Conservation (phyloP, 2,329 filamentous ascomycete genomes). For the Exophiala calicioides region DNA sequence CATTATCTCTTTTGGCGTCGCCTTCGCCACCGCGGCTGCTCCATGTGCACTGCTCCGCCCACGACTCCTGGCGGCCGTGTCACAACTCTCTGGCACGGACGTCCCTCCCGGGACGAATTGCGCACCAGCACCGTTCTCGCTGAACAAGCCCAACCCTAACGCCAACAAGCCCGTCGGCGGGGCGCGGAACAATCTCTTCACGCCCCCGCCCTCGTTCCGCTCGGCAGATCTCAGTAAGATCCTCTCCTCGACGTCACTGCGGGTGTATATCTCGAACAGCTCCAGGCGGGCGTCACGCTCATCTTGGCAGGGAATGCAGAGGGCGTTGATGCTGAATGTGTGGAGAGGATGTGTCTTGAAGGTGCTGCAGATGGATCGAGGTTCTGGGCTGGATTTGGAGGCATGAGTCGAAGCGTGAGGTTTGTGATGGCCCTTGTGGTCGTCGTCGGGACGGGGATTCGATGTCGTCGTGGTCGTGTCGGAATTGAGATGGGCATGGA, state of each 20-base stretch:
- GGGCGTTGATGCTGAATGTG: constrained; percentile 18
- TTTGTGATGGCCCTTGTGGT: neutral
- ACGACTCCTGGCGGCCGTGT: no score
- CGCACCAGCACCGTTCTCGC: neutral
- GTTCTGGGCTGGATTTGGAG: neutral
- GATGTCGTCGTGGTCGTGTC: neutral
- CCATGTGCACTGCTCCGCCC: no score
- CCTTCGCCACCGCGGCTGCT: no score
- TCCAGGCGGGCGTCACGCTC: constrained; percentile 17
- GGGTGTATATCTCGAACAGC: constrained; percentile 9
- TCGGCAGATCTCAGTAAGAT: constrained; percentile 10
- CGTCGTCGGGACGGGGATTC: neutral
- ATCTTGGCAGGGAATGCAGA: constrained; percentile 18
- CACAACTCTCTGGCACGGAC: no score
- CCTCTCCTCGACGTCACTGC: constrained; percentile 8
- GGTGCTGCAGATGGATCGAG: no score
- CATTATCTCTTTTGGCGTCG: no score
- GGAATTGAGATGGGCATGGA: neutral
- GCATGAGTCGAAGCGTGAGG: neutral
- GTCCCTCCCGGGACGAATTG: no score
- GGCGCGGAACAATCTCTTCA: constrained; percentile 8
- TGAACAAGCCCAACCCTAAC: neutral
- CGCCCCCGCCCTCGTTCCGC: constrained; percentile 3
- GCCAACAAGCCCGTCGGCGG: constrained; percentile 4
- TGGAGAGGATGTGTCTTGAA: constrained; percentile 22